These are phyloP conservation scores for Scytalidium lignicola DNA, from an alignment of 2,329 filamentous ascomycete species.

Conservation along the genomic window DNA sequence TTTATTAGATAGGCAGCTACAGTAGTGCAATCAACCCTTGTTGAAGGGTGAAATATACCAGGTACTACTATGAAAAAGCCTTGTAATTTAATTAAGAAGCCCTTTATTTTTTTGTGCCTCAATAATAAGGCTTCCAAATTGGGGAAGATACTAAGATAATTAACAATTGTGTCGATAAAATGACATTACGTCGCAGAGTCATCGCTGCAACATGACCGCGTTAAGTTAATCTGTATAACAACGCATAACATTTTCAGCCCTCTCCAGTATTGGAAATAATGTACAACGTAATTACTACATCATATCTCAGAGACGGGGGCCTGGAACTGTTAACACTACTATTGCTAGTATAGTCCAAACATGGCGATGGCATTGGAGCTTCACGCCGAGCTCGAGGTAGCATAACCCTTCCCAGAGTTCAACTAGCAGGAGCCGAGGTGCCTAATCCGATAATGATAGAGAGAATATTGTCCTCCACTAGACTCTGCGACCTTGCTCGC, in stretches of 20 bases:
- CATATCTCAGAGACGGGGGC: not conserved
- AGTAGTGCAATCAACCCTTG: not conserved
- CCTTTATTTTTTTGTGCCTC: no score
- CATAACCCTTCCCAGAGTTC: not conserved
- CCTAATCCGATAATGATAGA: constrained; percentile 36
- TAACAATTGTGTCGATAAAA: no score
- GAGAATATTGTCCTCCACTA: constrained; percentile 67
- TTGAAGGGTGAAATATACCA: not conserved
- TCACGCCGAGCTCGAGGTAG: not conserved
- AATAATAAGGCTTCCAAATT: no score
- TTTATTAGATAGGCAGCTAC: constrained; percentile 19
- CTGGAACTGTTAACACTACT: not conserved
- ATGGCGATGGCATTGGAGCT: not conserved
- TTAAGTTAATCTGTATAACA: no score
- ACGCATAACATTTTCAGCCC: no score
- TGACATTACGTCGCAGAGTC: no score
- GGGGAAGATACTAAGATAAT: no score
- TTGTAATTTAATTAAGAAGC: no score
- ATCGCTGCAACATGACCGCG: no score
- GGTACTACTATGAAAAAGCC: no score
- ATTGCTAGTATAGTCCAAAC: not conserved
- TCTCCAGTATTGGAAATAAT: not conserved
- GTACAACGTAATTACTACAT: not conserved
- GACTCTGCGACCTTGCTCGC: constrained; percentile 75
- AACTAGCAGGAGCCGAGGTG: not conserved